Conservation (phyloP, 2,329 filamentous ascomycete genomes). For the Cladophialophora exuberans region DNA sequence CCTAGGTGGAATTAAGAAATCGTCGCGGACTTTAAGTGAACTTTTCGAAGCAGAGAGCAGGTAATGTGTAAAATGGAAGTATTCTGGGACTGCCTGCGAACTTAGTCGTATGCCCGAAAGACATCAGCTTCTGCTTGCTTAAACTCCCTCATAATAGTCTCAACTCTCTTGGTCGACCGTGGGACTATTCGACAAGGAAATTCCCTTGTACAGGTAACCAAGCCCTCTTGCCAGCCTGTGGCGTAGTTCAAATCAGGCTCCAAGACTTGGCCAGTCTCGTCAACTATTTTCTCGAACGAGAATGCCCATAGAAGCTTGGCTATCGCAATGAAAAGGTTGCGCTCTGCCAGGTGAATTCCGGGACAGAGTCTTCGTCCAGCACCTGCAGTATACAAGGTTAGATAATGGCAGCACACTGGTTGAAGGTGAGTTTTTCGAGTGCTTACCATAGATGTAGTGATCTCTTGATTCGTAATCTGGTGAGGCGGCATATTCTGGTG, state of each 20-base stretch:
- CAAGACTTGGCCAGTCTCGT: constrained; percentile 23
- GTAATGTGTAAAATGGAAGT: neutral
- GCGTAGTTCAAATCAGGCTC: constrained; percentile 42
- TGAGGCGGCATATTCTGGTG: constrained; percentile 42
- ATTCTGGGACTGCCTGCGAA: neutral
- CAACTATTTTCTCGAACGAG: constrained; percentile 30
- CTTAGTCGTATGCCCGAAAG: constrained; percentile 31
- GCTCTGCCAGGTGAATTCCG: constrained; percentile 40
- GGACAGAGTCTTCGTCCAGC: constrained; percentile 39
- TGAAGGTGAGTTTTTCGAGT: constrained; percentile 18
- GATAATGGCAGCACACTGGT: too few relatives aligned
- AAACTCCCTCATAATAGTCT: constrained; percentile 40
- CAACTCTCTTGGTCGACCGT: constrained; percentile 36
- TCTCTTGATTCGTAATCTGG: constrained; percentile 43
- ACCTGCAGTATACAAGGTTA: constrained; percentile 26
- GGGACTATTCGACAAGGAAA: constrained; percentile 38
- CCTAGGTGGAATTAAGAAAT: too few relatives aligned
- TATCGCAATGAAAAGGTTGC: constrained; percentile 35
- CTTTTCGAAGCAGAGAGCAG: too few relatives aligned
- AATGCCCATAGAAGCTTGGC: constrained; percentile 39
- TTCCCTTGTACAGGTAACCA: constrained; percentile 39
- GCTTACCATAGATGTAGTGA: constrained; percentile 32
- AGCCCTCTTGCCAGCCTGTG: constrained; percentile 41
- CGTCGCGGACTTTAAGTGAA: too few relatives aligned
- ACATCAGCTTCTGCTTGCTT: constrained; percentile 33